Evolutionary conservation across 352 stramenopile genomes (phyloP), one percentile per base, ranked within the genome.

Genomic region (Phytophthora podocarpi): DNA sequence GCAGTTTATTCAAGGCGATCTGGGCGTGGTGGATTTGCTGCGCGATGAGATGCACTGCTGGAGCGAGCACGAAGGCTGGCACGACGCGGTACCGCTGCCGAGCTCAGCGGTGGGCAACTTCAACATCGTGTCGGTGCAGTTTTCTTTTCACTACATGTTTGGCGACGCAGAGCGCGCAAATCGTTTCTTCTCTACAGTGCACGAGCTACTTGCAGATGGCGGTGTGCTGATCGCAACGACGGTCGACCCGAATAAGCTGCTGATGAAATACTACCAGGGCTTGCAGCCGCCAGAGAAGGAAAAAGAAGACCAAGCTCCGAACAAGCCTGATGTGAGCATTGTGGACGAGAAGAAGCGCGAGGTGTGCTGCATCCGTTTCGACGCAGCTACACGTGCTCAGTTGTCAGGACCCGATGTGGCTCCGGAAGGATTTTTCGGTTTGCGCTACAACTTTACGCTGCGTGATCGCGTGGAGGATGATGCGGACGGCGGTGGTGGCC

Each of bases 131-230:
- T 98, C 88, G 39, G 98, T 99, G 70, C 97, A 99, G 80, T 99
- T 99, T 76, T 97, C 97, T 11, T 98, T 99, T 64, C 97, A 99
- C 76, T 99, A 99, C 85, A 99, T 99, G 97, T 99, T 99, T 84
- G 87, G 92, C 27, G 95, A 97, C 13, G 78, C 89, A 28, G 72
- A 94, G 60, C 85, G 96, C 15, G 96, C 97, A 2, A 72, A 76
- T 28, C 76, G 86, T 18, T 99, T 99, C 64, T 98, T 99, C 67
- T 76, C 86, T 34, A 98, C 96, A 32, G 87, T 99, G 6, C 92
- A 93, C 53, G 72, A 89, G 32, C 67, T 98, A 42, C 78, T 99
- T 21, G 79, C 87, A 21, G 83, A 97, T 63, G 96, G 96, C 32
- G 97, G 96, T 9, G 89, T 97, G 52, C 89, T 99, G 47, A 97